phyloP scores from a whole-genome alignment of 805 yeast species.

The Teunomyces barrocoloradensis region DNA sequence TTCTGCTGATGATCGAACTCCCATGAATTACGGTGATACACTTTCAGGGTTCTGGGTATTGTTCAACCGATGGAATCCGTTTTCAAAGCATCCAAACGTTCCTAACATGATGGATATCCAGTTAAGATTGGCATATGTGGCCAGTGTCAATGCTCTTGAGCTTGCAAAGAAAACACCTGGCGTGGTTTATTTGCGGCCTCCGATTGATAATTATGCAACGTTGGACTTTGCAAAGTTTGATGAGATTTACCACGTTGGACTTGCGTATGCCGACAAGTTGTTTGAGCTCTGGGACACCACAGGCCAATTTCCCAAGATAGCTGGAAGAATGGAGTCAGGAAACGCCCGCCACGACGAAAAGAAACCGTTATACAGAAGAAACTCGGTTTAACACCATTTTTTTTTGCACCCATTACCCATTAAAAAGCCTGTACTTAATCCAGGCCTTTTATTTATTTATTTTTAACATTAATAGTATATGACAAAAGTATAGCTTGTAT shows the following conservation, averaged over 20 bases:
- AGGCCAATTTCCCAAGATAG: constrained; percentile 59
- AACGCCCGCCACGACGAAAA: constrained; percentile 18
- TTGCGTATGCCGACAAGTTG: constrained; percentile 62
- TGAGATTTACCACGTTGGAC: constrained; percentile 82
- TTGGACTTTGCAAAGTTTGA: constrained; percentile 90
- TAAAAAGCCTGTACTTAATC: too few relatives aligned
- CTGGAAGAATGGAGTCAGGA: constrained; percentile 42
- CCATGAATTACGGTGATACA: constrained; percentile 89
- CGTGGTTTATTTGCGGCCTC: constrained; percentile 86
- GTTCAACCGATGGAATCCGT: constrained; percentile 84
- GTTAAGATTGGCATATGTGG: constrained; percentile 87
- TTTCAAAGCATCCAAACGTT: constrained; percentile 79
- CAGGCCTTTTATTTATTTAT: too few relatives aligned
- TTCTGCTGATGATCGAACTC: constrained; percentile 86
- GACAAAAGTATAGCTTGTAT: not conserved
- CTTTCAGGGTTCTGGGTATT: constrained; percentile 91
- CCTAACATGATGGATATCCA: constrained; percentile 97
- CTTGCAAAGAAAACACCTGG: constrained; percentile 82
- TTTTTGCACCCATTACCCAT: constrained; percentile 1
- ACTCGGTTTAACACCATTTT: constrained; percentile 46
- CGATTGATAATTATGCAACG: constrained; percentile 88
- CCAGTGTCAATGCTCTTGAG: constrained; percentile 91
- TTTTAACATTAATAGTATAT: too few relatives aligned
- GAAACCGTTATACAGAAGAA: constrained; percentile 49
- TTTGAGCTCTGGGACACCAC: constrained; percentile 51